Evolutionary conservation across 2,329 filamentous ascomycete genomes (phyloP), one percentile per base, ranked within the genome.

Genomic region (Sporothrix protearum): DNA sequence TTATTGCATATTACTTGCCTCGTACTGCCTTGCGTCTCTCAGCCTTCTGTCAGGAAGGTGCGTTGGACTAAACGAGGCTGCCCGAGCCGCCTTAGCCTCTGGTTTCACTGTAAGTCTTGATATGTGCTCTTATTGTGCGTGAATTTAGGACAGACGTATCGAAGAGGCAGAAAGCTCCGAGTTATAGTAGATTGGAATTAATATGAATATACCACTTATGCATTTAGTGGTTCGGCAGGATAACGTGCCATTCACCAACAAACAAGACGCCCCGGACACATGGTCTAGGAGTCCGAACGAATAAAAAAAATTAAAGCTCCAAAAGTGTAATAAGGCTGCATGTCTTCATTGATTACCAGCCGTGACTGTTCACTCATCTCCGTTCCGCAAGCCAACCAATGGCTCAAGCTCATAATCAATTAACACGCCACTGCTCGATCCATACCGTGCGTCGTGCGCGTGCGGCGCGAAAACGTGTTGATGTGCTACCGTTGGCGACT

Each of bases 321-420:
- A 25, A 53, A 61, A 61, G 16, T 39, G 19, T 33, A 61, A 61
- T 39, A 61, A 22, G 33, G 25, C 19, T 39, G 57, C 57, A 61
- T 63, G 59, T 42, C 59, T 63, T 25, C 4, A 25, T 63, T 63
- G 45, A 42, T 63, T 63, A 63, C 59, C 10, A 12, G 59, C 59
- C 59, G 59, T 39, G 19, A 12, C 8, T 61, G 16, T 22, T 61
- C 19, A 8, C 42, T 61, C 57, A 39, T 61, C 33, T 57, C 10
- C 30, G 33, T 12, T 61, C 30, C 22, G 36, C 30, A 19, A 10
- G 16, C 42, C 25, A 61, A 61, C 25, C 57, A 42, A 61, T 3
- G 8, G 33, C 30, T 39, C 51, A 28, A 33, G 12, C 42, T 47
- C 42, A 19, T 47, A 47, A 47, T 47, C 42, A 47, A 33, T 19